A percentile compares a stretch with the other conserved stretches of the same genome.
These are phyloP conservation scores for Penicillium capsulatum DNA, from an alignment of 2,329 filamentous ascomycete species.

Conservation along the genomic window DNA sequence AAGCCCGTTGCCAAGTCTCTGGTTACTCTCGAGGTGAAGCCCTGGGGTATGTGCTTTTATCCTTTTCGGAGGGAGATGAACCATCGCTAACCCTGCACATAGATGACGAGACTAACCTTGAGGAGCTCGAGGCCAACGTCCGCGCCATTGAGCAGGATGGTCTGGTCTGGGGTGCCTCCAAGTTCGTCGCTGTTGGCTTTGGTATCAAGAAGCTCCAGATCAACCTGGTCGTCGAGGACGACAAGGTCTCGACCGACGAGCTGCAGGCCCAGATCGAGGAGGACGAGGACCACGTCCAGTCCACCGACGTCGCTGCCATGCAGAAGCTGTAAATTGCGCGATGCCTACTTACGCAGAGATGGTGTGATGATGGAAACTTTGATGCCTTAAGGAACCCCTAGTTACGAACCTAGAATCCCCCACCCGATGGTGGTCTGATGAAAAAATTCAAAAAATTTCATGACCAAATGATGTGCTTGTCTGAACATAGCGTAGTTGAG, in stretches of 20 bases:
- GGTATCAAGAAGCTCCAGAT: conserved; percentile 99
- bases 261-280: conserved; percentile 81
- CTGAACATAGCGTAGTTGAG: too few species aligned
- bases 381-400: conserved; percentile 34
- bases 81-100: conserved; percentile 17
- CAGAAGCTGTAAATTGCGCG: conserved; percentile 70
- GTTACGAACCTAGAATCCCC: conserved; percentile 37
- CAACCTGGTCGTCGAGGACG: conserved; percentile 95
- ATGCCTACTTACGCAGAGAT: conserved; percentile 30
- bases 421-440: conserved; percentile 28
- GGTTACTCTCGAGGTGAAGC: conserved; percentile 94
- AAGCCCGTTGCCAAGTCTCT: conserved; percentile 95
- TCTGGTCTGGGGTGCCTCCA: conserved; percentile 90
- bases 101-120: conserved; percentile 94
- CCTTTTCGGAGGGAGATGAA: background rate
- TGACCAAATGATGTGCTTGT: conserved; percentile 12
- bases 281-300: conserved; percentile 95
- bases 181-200: conserved; percentile 86
- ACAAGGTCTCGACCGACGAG: conserved; percentile 84
- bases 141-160: conserved; percentile 84
- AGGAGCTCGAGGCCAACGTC: conserved; percentile 72
- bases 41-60: conserved; percentile 75
- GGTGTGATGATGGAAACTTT: conserved; percentile 35
- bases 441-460: conserved; percentile 30
- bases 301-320: conserved; percentile 83